These are phyloP conservation scores for Jacaranda mimosifolia DNA, from an alignment of 257 asterid genomes.

Conservation along the genomic window DNA sequence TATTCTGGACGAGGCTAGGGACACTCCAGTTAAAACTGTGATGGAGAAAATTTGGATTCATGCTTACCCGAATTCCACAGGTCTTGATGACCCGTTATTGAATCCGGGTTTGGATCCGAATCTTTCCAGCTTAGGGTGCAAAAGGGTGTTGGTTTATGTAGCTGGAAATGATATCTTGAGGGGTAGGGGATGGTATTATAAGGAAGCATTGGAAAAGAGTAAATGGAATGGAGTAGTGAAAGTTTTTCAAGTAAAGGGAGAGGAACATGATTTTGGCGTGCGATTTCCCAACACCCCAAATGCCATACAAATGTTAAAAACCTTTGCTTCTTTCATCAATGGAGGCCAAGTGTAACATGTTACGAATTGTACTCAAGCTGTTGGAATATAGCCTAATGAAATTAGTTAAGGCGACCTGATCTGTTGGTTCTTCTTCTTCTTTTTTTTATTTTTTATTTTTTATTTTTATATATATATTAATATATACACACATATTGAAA, in stretches of 20 bases:
- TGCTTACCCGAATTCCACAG: constrained; percentile 39
- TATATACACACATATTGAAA: too few species aligned
- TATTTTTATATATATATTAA: too few species aligned
- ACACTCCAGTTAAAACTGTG: not conserved
- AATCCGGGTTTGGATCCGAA: constrained; percentile 35
- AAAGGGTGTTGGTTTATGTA: constrained; percentile 23
- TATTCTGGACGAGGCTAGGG: not conserved
- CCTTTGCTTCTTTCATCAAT: constrained; percentile 10
- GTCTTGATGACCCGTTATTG: constrained; percentile 45
- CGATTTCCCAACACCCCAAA: not conserved
- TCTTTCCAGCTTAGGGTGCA: constrained; percentile 19
- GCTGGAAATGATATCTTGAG: constrained; percentile 26
- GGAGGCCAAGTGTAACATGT: not conserved
- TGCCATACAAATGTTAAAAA: not conserved
- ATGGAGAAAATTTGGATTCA: constrained; percentile 43
- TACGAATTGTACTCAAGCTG: too few species aligned
- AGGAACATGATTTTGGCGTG: constrained; percentile 32
- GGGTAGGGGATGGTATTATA: constrained; percentile 30
- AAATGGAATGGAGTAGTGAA: constrained; percentile 26
- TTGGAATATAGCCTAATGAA: too few species aligned
- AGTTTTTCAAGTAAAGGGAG: constrained; percentile 22
- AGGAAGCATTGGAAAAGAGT: constrained; percentile 3
- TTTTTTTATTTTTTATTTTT: too few species aligned
- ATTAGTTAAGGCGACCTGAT: too few species aligned
- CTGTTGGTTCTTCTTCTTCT: too few species aligned